Evolutionary conservation across 2,329 filamentous ascomycete species (phyloP).

Genomic region (Curvularia sp.): DNA sequence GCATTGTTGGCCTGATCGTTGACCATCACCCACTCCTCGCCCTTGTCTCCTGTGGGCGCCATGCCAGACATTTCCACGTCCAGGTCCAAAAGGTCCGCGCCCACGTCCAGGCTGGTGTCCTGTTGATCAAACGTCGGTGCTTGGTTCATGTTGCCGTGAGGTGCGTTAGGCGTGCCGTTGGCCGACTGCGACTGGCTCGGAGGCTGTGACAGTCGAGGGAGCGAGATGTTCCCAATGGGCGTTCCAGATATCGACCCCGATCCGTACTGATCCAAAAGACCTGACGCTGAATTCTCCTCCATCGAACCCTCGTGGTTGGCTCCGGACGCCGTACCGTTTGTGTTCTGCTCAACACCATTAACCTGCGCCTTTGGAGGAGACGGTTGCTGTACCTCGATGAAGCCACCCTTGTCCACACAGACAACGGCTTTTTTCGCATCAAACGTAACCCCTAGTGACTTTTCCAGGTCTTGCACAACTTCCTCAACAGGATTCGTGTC

Average conservation of each 20-base stretch:
- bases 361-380: constrained; percentile 38
- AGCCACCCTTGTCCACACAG: constrained; percentile 79
- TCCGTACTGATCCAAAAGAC: constrained; percentile 73
- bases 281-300: constrained; percentile 59
- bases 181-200: constrained; percentile 66
- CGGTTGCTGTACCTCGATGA: constrained; percentile 62
- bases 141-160: constrained; percentile 30
- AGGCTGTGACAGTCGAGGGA: constrained; percentile 61
- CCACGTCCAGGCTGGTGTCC: constrained; percentile 35
- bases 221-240: constrained; percentile 66
- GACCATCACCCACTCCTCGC: constrained; percentile 49
- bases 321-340: constrained; percentile 47
- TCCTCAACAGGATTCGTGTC: constrained; percentile 66
- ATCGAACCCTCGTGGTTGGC: constrained; percentile 38
- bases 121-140: constrained; percentile 36
- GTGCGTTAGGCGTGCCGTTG: constrained; percentile 61
- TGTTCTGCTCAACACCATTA: constrained; percentile 36
- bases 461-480: constrained; percentile 77
- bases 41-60: constrained; percentile 47
- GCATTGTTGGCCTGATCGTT: constrained; percentile 32
- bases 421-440: constrained; percentile 68
- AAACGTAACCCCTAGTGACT: constrained; percentile 70
- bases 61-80: constrained; percentile 67
- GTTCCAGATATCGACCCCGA: constrained; percentile 67
- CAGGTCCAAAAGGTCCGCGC: constrained; percentile 49